Conservation (phyloP, 2,329 filamentous ascomycete genomes). For the Ilyonectria sp. region DNA sequence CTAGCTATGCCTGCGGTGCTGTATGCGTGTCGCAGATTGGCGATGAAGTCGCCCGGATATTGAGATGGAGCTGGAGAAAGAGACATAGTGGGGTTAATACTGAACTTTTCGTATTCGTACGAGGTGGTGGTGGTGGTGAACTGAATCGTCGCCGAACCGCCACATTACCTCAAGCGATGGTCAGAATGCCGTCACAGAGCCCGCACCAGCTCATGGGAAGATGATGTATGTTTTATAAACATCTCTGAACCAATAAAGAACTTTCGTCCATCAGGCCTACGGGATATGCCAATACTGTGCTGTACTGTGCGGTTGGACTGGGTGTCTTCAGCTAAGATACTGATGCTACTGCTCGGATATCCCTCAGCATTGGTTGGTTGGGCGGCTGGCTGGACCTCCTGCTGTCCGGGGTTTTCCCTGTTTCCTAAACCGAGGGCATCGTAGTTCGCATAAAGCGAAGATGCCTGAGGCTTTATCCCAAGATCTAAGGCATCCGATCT, state of each 20-base stretch:
- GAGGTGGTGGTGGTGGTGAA: constrained; percentile 6
- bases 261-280: not conserved
- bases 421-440: not conserved
- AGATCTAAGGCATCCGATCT: not conserved
- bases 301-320: constrained; percentile 10
- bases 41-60: not conserved
- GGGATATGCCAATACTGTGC: not conserved
- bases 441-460: constrained; percentile 32
- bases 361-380: constrained; percentile 28
- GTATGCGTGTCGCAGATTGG: constrained; percentile 7
- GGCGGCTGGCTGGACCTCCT: not conserved
- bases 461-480: constrained; percentile 29
- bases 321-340: constrained; percentile 7
- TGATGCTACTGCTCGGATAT: constrained; percentile 23
- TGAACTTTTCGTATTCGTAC: constrained; percentile 33
- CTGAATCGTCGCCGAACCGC: constrained; percentile 12
- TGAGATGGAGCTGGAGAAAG: not conserved
- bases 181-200: not conserved
- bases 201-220: not conserved
- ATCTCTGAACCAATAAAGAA: not conserved
- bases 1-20: not conserved
- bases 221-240: not conserved
- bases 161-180: constrained; percentile 9
- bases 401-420: constrained; percentile 8
- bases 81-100: not conserved